phyloP scores from a whole-genome alignment of 805 yeast genomes.

The Kockiozyma suomiensis region DNA sequence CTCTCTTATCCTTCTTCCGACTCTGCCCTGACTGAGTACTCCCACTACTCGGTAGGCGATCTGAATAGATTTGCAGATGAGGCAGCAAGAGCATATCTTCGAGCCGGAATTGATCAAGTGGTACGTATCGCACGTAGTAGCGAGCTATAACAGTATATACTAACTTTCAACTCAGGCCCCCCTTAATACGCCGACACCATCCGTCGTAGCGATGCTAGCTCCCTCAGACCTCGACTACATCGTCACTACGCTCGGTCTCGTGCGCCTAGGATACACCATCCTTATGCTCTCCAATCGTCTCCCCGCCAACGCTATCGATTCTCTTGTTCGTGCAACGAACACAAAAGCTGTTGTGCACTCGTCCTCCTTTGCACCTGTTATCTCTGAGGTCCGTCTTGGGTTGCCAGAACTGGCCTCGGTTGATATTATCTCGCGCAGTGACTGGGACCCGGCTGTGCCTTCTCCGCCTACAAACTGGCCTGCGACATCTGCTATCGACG shows the following conservation, averaged over 20 bases:
- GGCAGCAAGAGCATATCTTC: conserved; percentile 13
- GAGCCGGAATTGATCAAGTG: conserved; percentile 6
- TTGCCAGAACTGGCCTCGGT: not conserved
- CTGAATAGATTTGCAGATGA: conserved; percentile 22
- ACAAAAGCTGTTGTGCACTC: conserved; percentile 5
- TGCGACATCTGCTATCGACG: conserved; percentile 4
- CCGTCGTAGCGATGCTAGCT: conserved; percentile 19
- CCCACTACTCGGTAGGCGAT: conserved; percentile 13
- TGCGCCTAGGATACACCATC: conserved; percentile 22
- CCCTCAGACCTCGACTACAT: conserved; percentile 23
- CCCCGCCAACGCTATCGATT: conserved; percentile 12
- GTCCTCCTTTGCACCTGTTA: not conserved
- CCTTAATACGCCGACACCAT: not conserved
- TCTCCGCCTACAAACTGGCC: conserved; percentile 5
- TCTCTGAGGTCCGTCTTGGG: not conserved
- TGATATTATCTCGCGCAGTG: conserved; percentile 5
- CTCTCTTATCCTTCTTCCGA: conserved; percentile 17
- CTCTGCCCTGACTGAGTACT: conserved; percentile 12
- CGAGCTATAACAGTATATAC: not conserved
- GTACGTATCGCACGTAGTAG: no score
- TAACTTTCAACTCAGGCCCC: conserved; percentile 9
- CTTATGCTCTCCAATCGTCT: conserved; percentile 24
- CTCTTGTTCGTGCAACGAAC: conserved; percentile 10
- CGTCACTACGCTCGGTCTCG: conserved; percentile 18
- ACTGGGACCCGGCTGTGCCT: conserved; percentile 1